phyloP scores from a whole-genome alignment of 2,329 filamentous ascomycete species.

The Sarocladiaceae sp. region DNA sequence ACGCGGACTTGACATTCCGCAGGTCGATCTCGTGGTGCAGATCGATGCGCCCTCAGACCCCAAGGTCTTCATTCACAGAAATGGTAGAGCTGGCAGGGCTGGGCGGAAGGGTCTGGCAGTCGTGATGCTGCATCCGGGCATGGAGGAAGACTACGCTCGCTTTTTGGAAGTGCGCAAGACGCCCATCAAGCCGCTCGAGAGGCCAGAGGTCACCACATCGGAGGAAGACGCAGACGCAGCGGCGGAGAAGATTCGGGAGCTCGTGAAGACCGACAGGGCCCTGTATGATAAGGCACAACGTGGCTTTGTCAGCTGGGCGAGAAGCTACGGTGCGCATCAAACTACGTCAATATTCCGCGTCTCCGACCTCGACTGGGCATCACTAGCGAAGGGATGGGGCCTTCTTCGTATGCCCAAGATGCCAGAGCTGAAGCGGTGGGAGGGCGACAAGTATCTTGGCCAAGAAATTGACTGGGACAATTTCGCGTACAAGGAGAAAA shows the following conservation, averaged over 20 bases:
- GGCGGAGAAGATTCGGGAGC: constrained; percentile 54
- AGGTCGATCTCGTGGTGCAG: constrained; percentile 86
- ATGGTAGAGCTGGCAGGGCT: constrained; percentile 84
- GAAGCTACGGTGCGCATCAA: constrained; percentile 85
- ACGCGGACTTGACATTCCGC: constrained; percentile 83
- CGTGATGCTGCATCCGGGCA: constrained; percentile 75
- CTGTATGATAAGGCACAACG: constrained; percentile 83
- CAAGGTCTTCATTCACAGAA: constrained; percentile 91
- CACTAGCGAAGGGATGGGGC: constrained; percentile 77
- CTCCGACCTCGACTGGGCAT: constrained; percentile 75
- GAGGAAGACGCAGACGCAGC: constrained; percentile 53
- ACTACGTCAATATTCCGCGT: constrained; percentile 87
- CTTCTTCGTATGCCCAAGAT: constrained; percentile 83
- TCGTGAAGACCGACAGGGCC: constrained; percentile 45
- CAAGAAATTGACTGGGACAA: constrained; percentile 60
- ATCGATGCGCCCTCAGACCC: constrained; percentile 78
- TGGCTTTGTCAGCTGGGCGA: constrained; percentile 89
- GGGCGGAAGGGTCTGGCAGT: constrained; percentile 80
- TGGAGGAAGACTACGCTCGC: constrained; percentile 83
- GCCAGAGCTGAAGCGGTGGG: constrained; percentile 77
- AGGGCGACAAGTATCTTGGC: constrained; percentile 58
- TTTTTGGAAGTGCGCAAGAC: constrained; percentile 86
- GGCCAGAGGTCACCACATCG: constrained; percentile 50
- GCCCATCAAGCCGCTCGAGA: constrained; percentile 60
- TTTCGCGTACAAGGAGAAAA: constrained; percentile 67